A percentile compares a stretch with the other conserved stretches of the same genome.
Evolutionary conservation across 2,329 filamentous ascomycete species (phyloP).

Genomic region (Ophiostoma novo-ulmi): DNA sequence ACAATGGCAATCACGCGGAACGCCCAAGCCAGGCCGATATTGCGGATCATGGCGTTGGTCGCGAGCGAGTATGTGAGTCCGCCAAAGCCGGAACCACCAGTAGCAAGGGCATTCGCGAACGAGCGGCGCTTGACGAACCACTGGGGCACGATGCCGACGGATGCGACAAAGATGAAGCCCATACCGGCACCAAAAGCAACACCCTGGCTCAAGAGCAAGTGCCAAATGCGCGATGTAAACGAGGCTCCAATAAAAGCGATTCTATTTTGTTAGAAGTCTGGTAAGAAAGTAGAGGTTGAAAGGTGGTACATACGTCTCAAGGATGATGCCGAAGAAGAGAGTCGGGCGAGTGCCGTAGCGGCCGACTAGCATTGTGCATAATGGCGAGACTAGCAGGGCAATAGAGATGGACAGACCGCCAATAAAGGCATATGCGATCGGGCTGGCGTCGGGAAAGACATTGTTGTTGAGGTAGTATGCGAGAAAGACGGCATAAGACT

Average conservation of each 20-base stretch:
- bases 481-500: constrained; percentile 55
- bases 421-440: constrained; percentile 71
- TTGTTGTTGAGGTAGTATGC: constrained; percentile 54
- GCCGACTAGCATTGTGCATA: constrained; percentile 59
- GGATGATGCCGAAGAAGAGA: constrained; percentile 57
- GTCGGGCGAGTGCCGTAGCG: constrained; percentile 58
- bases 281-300: not conserved
- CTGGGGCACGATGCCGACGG: constrained; percentile 63
- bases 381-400: constrained; percentile 63
- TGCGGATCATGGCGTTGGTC: constrained; percentile 62
- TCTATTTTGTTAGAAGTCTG: constrained; percentile 28
- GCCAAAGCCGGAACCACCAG: constrained; percentile 69
- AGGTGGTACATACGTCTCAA: constrained; percentile 48
- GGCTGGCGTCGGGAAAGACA: constrained; percentile 57
- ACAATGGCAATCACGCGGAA: constrained; percentile 62
- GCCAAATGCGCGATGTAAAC: constrained; percentile 65
- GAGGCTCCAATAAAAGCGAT: constrained; percentile 63
- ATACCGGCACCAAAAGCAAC: constrained; percentile 72
- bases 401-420: constrained; percentile 63
- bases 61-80: constrained; percentile 65
- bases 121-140: constrained; percentile 67
- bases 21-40: constrained; percentile 60
- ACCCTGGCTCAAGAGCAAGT: constrained; percentile 70
- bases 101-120: constrained; percentile 63
- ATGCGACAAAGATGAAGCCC: constrained; percentile 68